Conservation (phyloP, 305 asterid genomes). For the Petunia hybrid region DNA sequence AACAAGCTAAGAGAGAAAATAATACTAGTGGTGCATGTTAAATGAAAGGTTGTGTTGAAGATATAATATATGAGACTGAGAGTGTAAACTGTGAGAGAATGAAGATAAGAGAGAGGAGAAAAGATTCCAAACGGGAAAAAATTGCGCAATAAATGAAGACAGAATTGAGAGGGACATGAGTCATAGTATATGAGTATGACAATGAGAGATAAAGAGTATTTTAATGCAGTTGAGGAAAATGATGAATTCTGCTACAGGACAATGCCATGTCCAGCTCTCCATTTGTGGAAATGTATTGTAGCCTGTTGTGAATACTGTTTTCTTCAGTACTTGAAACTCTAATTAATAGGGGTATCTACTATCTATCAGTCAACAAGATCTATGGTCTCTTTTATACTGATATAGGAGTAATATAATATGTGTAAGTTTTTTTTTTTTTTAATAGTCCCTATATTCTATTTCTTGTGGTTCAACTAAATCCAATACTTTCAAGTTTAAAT, state of each 20-base stretch:
- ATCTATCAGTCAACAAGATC: no score
- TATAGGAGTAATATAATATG: no score
- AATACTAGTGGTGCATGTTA: conserved; percentile 54
- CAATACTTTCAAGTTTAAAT: no score
- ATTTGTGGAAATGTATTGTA: neutral
- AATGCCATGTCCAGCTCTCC: neutral
- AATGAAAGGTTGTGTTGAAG: conserved; percentile 48
- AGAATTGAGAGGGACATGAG: conserved; percentile 41
- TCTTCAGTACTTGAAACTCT: no score
- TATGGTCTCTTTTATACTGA: no score
- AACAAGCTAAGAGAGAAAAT: conserved; percentile 43
- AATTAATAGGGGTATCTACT: no score
- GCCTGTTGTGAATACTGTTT: neutral
- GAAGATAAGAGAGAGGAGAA: conserved; percentile 45
- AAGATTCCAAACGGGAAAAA: conserved; percentile 38
- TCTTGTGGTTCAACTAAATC: no score
- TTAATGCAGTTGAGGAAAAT: neutral
- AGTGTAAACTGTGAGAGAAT: conserved; percentile 39
- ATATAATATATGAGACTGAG: conserved; percentile 75
- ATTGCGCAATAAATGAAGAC: conserved; percentile 51
- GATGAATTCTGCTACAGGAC: neutral
- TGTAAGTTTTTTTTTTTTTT: no score
- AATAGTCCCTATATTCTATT: no score
- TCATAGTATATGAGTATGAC: conserved; percentile 49
- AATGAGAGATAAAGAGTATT: conserved; percentile 22